These are phyloP conservation scores for Sabuloglossum arenarium DNA, from an alignment of 495 filamentous ascomycete species.

Conservation along the genomic window DNA sequence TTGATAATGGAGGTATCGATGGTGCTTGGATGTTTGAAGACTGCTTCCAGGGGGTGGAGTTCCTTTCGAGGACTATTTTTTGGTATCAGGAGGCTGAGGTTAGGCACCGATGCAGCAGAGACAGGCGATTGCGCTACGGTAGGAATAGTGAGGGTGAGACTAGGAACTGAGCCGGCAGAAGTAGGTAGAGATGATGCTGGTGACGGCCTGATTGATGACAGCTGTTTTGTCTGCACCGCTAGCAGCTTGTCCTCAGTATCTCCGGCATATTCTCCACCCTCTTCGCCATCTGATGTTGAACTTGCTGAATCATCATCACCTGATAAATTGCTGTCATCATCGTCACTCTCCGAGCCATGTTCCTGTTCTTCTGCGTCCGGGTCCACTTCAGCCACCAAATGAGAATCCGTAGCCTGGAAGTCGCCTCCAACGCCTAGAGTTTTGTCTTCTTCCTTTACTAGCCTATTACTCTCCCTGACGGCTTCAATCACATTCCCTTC, in stretches of 20 bases:
- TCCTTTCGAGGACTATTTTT: constrained; percentile 18
- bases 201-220: not conserved
- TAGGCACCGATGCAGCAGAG: constrained; percentile 3
- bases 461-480: constrained; percentile 13
- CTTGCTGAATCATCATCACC: not conserved
- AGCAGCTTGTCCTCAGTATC: not conserved
- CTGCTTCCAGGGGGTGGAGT: constrained; percentile 68
- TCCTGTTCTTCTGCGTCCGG: not conserved
- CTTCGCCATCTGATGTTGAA: not conserved
- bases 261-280: not conserved
- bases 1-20: constrained; percentile 17
- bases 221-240: not conserved
- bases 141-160: constrained; percentile 30
- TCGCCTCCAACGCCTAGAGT: constrained; percentile 3
- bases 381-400: not conserved
- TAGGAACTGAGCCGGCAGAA: constrained; percentile 22
- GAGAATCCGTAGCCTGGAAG: not conserved
- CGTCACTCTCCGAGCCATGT: not conserved
- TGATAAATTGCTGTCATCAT: not conserved
- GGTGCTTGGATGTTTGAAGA: constrained; percentile 51
- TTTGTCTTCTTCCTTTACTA: constrained; percentile 6
- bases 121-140: constrained; percentile 16
- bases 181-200: constrained; percentile 4
- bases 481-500: constrained; percentile 54
- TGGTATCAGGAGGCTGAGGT: constrained; percentile 7